Evolutionary conservation across 2,329 filamentous ascomycete species (phyloP).

Genomic region (Ophiognomonia clavigignenti-juglandacearum): DNA sequence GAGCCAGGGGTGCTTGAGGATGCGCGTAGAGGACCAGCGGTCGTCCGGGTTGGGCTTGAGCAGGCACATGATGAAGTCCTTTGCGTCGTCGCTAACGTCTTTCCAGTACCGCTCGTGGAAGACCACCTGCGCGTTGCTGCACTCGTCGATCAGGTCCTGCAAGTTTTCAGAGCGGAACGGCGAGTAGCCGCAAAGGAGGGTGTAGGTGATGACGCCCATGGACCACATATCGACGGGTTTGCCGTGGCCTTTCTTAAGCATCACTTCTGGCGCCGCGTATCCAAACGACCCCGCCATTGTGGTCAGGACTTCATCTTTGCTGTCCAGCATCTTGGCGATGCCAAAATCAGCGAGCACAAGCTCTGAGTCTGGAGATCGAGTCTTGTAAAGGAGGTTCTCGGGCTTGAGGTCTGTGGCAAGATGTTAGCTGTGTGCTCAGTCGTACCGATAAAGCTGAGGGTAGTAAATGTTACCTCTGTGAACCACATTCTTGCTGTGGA

Average conservation of each 20-base stretch:
- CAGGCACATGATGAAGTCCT: conserved; percentile 83
- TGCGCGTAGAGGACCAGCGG: conserved; percentile 73
- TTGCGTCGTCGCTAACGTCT: conserved; percentile 91
- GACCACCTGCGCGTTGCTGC: conserved; percentile 73
- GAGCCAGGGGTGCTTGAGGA: conserved; percentile 81
- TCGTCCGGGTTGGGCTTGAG: conserved; percentile 74
- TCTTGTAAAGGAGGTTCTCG: conserved; percentile 94
- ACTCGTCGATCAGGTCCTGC: conserved; percentile 90
- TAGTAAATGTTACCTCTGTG: conserved; percentile 71
- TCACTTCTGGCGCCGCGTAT: conserved; percentile 95
- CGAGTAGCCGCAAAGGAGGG: conserved; percentile 94
- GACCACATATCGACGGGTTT: conserved; percentile 99
- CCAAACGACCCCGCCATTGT: conserved; percentile 99
- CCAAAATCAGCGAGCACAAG: conserved; percentile 96
- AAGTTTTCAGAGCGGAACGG: conserved; percentile 95
- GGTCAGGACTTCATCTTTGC: conserved; percentile 83
- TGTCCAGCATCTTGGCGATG: conserved; percentile 96
- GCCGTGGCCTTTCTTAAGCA: conserved; percentile 95
- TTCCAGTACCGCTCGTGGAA: conserved; percentile 99
- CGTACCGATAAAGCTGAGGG: no score
- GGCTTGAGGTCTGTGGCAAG: conserved; percentile 80
- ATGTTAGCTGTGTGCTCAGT: background rate
- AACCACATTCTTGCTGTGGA: conserved; percentile 91
- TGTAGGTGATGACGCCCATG: conserved; percentile 97
- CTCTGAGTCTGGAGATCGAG: conserved; percentile 68